phyloP scores from a whole-genome alignment of 805 yeast species.

The Teunomyces gatunensis region DNA sequence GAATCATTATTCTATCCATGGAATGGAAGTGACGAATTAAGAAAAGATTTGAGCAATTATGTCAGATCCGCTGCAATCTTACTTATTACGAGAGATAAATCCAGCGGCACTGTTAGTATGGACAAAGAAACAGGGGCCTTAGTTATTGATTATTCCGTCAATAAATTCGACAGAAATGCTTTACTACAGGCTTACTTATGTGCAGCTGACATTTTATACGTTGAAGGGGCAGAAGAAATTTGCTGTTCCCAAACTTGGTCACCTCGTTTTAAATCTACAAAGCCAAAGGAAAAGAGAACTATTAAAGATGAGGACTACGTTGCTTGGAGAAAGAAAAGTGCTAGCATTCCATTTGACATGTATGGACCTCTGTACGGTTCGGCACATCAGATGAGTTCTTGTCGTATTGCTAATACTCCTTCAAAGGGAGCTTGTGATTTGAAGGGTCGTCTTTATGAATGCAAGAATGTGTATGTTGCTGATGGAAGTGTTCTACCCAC shows the following conservation, averaged over 20 bases:
- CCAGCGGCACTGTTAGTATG: slow-evolving; percentile 35
- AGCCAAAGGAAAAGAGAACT: slow-evolving; percentile 35
- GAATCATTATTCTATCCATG: slow-evolving; percentile 43
- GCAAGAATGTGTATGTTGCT: slow-evolving; percentile 25
- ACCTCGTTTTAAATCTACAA: slow-evolving; percentile 36
- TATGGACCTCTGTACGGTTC: slow-evolving; percentile 29
- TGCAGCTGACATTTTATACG: slow-evolving; percentile 45
- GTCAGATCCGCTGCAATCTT: slow-evolving; percentile 39
- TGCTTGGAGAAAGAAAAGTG: slow-evolving; percentile 30
- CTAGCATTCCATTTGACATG: slow-evolving; percentile 23
- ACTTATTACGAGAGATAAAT: slow-evolving; percentile 47
- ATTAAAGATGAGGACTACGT: slow-evolving; percentile 44
- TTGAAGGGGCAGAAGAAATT: slow-evolving; percentile 49
- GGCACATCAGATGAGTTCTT: slow-evolving; percentile 29
- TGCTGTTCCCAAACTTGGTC: slow-evolving; percentile 30
- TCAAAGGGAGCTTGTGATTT: slow-evolving; percentile 23
- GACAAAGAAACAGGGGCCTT: slow-evolving; percentile 34
- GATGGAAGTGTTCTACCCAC: slow-evolving; percentile 31
- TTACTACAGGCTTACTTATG: slow-evolving; percentile 34
- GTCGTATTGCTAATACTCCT: slow-evolving; percentile 26
- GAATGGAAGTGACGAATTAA: slow-evolving; percentile 30
- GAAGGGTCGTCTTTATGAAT: slow-evolving; percentile 23
- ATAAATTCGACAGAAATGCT: slow-evolving; percentile 41
- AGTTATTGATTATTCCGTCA: slow-evolving; percentile 38
- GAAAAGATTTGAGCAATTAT: slow-evolving; percentile 34